phyloP scores from a whole-genome alignment of 495 filamentous ascomycete species.

The Penicillium samsonianum region DNA sequence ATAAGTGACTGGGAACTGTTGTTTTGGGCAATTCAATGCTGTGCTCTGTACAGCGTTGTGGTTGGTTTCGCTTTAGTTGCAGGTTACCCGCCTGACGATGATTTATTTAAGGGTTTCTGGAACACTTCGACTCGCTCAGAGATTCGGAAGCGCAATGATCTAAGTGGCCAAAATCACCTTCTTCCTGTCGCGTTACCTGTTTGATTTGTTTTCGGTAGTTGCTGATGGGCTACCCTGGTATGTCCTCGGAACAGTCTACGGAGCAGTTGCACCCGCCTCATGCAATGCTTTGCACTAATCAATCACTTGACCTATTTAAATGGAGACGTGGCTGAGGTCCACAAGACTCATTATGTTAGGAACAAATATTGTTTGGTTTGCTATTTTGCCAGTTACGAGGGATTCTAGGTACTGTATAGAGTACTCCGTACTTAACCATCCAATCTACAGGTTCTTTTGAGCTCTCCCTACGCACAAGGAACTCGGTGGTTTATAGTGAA shows the following conservation, averaged over 20 bases:
- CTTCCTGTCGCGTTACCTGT: not conserved
- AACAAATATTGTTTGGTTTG: not conserved
- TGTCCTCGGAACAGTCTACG: not conserved
- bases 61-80: not conserved
- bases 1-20: not conserved
- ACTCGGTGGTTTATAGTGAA: constrained; percentile 18
- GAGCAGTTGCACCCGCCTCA: not conserved
- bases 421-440: not conserved
- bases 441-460: not conserved
- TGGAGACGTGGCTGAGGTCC: not conserved
- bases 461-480: not conserved
- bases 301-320: not conserved
- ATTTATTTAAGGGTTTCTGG: not conserved
- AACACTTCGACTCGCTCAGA: constrained; percentile 5
- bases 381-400: not conserved
- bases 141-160: no score
- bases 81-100: not conserved
- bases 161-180: not conserved
- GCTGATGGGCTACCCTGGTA: not conserved
- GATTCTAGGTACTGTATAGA: not conserved
- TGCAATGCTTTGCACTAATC: not conserved
- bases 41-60: not conserved
- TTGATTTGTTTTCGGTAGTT: not conserved
- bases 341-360: not conserved
- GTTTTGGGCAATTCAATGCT: not conserved